Conservation (phyloP, 805 yeast genomes). For the Ogataea polymorpha region DNA sequence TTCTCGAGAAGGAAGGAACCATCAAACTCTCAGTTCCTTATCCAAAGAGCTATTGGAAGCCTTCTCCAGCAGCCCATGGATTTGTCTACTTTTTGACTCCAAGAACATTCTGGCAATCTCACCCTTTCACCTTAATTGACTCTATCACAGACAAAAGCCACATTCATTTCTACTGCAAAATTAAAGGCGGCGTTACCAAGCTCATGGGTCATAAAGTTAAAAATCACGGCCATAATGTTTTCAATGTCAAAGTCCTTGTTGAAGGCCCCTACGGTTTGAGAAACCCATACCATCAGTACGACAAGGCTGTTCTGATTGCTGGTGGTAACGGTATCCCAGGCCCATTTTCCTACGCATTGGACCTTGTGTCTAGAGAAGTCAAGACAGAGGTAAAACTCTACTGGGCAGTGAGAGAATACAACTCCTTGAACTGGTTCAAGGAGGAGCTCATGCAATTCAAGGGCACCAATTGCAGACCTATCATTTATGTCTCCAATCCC, state of each 20-base stretch:
- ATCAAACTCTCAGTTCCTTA: conserved; percentile 45
- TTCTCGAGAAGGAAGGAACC: conserved; percentile 44
- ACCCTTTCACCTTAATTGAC: conserved; percentile 55
- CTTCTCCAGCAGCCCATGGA: conserved; percentile 58
- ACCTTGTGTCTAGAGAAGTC: conserved; percentile 30
- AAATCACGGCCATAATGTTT: conserved; percentile 26
- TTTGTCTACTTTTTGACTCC: conserved; percentile 56
- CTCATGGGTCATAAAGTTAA: conserved; percentile 33
- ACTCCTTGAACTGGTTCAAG: conserved; percentile 49
- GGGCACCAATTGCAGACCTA: conserved; percentile 34
- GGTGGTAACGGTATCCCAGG: conserved; percentile 79
- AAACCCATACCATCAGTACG: conserved; percentile 47
- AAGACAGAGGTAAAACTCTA: conserved; percentile 43
- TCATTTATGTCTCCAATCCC: conserved; percentile 42
- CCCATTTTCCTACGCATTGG: conserved; percentile 40
- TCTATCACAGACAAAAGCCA: conserved; percentile 33
- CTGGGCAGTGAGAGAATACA: conserved; percentile 61
- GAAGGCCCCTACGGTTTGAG: conserved; percentile 77
- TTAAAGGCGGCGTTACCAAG: conserved; percentile 57
- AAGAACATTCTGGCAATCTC: conserved; percentile 52
- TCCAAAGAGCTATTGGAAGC: conserved; percentile 45
- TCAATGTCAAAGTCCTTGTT: conserved; percentile 36
- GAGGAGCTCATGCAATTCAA: conserved; percentile 40
- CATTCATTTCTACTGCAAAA: conserved; percentile 45
- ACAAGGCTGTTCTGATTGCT: conserved; percentile 57